Evolutionary conservation across 768 basidiomycete species (phyloP).

Genomic region (Peribolospora kevripleyi): DNA sequence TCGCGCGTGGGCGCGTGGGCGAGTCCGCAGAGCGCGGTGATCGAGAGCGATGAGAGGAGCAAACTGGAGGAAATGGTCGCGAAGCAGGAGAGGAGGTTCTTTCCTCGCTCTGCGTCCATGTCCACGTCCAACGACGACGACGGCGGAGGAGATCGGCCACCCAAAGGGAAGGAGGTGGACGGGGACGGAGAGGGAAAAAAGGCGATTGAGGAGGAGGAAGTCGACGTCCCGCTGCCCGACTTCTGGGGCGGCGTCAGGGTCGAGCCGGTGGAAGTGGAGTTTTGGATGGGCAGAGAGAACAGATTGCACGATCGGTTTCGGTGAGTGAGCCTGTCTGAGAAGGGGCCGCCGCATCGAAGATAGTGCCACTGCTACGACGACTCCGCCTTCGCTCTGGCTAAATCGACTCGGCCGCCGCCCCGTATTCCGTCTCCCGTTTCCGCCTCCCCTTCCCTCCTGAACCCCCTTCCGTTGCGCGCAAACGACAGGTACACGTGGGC

Average conservation of each 20-base stretch:
- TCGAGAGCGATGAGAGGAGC: slow-evolving; percentile 32
- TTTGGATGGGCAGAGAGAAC: slow-evolving; percentile 92
- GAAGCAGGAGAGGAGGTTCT: slow-evolving; percentile 35
- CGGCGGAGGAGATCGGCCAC: slow-evolving; percentile 1
- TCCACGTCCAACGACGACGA: background rate
- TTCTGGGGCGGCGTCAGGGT: slow-evolving; percentile 96
- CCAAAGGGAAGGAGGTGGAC: background rate
- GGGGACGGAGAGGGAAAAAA: no score
- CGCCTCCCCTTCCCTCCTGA: no score
- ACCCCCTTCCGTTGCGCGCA: slow-evolving; percentile 34
- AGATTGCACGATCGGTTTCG: slow-evolving; percentile 64
- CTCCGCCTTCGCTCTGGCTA: no score
- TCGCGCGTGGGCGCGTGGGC: slow-evolving; percentile 83
- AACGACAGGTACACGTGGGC: slow-evolving; percentile 15
- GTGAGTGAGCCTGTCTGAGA: no score
- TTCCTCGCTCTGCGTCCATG: slow-evolving; percentile 4
- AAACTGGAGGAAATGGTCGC: slow-evolving; percentile 40
- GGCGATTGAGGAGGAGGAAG: slow-evolving; percentile 20
- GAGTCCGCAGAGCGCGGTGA: slow-evolving; percentile 58
- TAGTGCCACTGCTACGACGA: no score
- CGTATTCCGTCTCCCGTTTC: no score
- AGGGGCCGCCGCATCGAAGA: no score
- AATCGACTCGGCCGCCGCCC: no score
- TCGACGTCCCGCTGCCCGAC: slow-evolving; percentile 48
- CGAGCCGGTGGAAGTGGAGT: slow-evolving; percentile 87